These are phyloP conservation scores for Hyphopichia fennica DNA, from an alignment of 1,139 yeast genomes.

Conservation along the genomic window DNA sequence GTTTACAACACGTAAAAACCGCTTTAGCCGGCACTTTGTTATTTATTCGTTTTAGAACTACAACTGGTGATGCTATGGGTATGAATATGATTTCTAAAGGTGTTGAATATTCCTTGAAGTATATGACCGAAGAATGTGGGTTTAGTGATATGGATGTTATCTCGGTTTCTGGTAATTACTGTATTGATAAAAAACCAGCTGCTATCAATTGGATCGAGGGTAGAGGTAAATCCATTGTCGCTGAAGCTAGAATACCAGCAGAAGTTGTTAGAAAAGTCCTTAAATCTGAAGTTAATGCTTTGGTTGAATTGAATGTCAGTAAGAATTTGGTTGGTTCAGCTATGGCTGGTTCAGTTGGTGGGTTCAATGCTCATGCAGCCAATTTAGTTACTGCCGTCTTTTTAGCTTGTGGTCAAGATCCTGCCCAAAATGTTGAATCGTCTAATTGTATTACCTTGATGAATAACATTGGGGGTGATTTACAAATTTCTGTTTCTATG, in stretches of 20 bases:
- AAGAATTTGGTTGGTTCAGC: conserved; percentile 96
- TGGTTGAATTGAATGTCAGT: conserved; percentile 83
- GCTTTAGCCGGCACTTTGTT: conserved; percentile 94
- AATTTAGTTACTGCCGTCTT: conserved; percentile 91
- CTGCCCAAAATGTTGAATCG: conserved; percentile 96
- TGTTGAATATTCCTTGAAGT: conserved; percentile 81
- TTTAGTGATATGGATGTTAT: conserved; percentile 92
- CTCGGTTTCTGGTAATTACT: conserved; percentile 94
- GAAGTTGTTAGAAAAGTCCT: conserved; percentile 77
- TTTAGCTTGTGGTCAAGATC: conserved; percentile 97
- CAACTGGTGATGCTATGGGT: conserved; percentile 99
- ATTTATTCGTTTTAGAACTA: conserved; percentile 89
- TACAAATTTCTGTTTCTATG: conserved; percentile 93
- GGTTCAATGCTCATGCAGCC: conserved; percentile 98
- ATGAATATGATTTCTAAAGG: conserved; percentile 99
- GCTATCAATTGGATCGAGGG: conserved; percentile 99
- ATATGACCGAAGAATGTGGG: conserved; percentile 86
- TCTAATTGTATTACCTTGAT: conserved; percentile 96
- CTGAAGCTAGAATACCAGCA: conserved; percentile 90
- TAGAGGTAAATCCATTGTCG: conserved; percentile 96
- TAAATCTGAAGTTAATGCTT: conserved; percentile 88
- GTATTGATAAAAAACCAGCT: conserved; percentile 96
- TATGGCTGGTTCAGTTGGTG: conserved; percentile 98
- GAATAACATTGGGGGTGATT: conserved; percentile 80
- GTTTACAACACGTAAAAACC: conserved; percentile 85